Conservation (phyloP, 257 asterid species). For the Jasminum sambac region DNA sequence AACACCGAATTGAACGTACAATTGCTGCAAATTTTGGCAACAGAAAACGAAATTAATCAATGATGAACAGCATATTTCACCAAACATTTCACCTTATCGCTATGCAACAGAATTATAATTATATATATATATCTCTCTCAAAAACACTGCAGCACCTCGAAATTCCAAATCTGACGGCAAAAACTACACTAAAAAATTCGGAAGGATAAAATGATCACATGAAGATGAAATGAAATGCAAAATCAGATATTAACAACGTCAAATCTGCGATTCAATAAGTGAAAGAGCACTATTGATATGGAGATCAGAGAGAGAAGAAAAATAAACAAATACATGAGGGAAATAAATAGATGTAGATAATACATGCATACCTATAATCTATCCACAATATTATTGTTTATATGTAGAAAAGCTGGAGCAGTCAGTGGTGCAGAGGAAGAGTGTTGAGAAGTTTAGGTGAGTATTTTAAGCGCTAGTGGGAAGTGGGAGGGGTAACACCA, state of each 20-base stretch:
- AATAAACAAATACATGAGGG: neutral
- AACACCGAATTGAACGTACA: neutral
- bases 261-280: neutral
- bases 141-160: neutral
- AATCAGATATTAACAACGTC: neutral
- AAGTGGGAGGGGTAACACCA: neutral
- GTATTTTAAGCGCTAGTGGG: neutral
- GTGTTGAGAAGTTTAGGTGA: neutral
- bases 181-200: neutral
- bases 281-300: neutral
- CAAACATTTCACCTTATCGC: neutral
- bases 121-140: neutral
- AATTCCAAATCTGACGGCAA: neutral
- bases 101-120: neutral
- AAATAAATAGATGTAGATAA: neutral
- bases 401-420: neutral
- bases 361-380: neutral
- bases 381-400: neutral
- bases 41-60: neutral
- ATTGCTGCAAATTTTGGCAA: slow-evolving; percentile 2
- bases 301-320: neutral
- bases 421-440: slow-evolving; percentile 3
- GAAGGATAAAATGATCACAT: neutral
- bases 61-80: neutral
- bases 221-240: neutral